Conservation (phyloP, 2,329 filamentous ascomycete genomes). For the Pseudonectria foliicola region DNA sequence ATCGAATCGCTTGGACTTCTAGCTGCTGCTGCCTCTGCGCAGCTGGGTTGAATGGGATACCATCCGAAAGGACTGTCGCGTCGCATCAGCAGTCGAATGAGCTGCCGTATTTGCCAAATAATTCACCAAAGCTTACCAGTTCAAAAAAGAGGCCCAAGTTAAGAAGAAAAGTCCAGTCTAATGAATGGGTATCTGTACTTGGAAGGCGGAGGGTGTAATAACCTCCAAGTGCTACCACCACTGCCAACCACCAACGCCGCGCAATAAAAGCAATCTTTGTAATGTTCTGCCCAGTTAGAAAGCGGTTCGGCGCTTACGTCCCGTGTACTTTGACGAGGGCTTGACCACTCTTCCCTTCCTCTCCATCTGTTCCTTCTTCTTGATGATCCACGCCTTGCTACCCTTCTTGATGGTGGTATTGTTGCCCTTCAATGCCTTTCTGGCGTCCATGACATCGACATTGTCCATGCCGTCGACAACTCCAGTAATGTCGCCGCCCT, state of each 20-base stretch:
- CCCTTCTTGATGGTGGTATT: conserved; percentile 65
- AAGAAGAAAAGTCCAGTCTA: conserved; percentile 1
- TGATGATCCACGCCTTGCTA: conserved; percentile 74
- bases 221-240: conserved; percentile 1
- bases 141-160: background rate
- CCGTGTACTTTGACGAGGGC: conserved; percentile 85
- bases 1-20: too few species aligned
- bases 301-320: conserved; percentile 71
- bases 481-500: conserved; percentile 76
- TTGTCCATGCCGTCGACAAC: conserved; percentile 84
- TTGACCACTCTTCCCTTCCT: conserved; percentile 93
- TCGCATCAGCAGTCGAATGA: too few species aligned
- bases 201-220: too few species aligned
- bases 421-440: conserved; percentile 40
- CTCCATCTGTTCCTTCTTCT: conserved; percentile 91
- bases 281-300: conserved; percentile 46
- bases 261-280: conserved; percentile 19
- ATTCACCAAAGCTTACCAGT: too few species aligned
- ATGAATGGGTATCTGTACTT: background rate
- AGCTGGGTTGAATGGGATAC: too few species aligned
- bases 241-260: conserved; percentile 22
- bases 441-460: conserved; percentile 72
- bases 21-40: too few species aligned
- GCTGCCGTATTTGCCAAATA: too few species aligned
- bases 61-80: too few species aligned